Conservation (phyloP, 768 basidiomycete genomes). For the Serendipita indica region DNA sequence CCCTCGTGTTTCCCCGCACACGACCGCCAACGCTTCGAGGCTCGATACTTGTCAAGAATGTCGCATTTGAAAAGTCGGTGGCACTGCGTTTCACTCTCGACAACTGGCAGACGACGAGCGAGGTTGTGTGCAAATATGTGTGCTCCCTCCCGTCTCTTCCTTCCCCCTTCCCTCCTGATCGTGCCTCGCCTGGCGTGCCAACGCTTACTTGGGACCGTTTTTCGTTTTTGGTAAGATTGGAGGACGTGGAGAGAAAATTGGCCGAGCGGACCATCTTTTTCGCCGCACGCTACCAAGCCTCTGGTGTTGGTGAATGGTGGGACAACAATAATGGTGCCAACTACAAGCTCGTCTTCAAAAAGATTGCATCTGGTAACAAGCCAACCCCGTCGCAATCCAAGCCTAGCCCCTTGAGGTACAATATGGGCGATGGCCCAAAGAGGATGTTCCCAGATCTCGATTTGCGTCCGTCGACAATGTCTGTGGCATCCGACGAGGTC, state of each 20-base stretch:
- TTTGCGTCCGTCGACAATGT: background rate
- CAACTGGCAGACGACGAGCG: slow-evolving; percentile 89
- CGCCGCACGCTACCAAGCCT: slow-evolving; percentile 49
- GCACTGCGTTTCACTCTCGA: slow-evolving; percentile 88
- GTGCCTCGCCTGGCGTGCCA: background rate
- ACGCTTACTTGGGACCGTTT: slow-evolving; percentile 41
- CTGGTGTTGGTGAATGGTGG: slow-evolving; percentile 64
- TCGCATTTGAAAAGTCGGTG: slow-evolving; percentile 78
- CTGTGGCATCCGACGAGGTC: background rate
- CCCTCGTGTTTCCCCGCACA: slow-evolving; percentile 21
- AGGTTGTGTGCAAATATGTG: slow-evolving; percentile 66
- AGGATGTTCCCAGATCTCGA: slow-evolving; percentile 5
- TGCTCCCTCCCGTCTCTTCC: slow-evolving; percentile 24
- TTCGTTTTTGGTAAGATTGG: slow-evolving; percentile 56
- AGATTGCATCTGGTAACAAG: slow-evolving; percentile 14
- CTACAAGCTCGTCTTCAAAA: slow-evolving; percentile 57
- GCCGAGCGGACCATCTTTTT: slow-evolving; percentile 74
- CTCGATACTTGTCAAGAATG: slow-evolving; percentile 61
- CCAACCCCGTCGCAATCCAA: background rate
- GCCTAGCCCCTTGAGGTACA: background rate
- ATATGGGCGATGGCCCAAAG: slow-evolving; percentile 6
- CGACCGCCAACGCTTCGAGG: slow-evolving; percentile 43
- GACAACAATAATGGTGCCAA: slow-evolving; percentile 76
- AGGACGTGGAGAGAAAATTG: slow-evolving; percentile 54
- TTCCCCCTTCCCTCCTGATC: slow-evolving; percentile 19